Evolutionary conservation across 257 asterid genomes (phyloP), one percentile per base, ranked within the genome.

Genomic region (Perilla frutescens): DNA sequence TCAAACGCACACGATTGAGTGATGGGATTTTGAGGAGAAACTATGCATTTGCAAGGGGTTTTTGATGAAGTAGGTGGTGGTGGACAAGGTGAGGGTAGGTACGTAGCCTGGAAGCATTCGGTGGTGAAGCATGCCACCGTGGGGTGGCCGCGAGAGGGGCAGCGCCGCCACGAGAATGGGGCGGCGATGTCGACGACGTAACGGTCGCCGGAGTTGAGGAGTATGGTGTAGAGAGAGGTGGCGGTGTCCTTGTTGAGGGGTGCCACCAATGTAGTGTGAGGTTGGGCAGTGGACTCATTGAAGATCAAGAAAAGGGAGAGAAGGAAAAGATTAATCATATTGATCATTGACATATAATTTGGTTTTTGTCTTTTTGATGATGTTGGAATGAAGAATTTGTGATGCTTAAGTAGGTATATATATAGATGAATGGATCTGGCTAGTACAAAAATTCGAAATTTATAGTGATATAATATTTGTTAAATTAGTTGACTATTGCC

Each of bases 181-280:
- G 84, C 71, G 39, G 56, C 55, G 26, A 82, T 68, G 64, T 82
- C 86, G 57, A 76, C 50, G 57, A 79, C 63, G 50, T 79, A 82
- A 7, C 20, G 65, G 7, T 79, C 78, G 5, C 13, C 6, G 65
- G 70, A 49, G 80, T 61, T 63, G 65, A 82, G 70, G 68, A 50
- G 57, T 8, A 77, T 66, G 56, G 74, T 76, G 69, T 62, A 69
- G 71, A 83, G 87, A 55, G 87, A 83, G 39, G 84, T 76, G 45
- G 59, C 3, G 61, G 76, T 1, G 71, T 80, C 80, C 66, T 80
- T 83, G 8, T 72, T 60, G 73, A 83, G 54, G 29, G 84, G 76
- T 48, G 84, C 82, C 36, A 70, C 78, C 11, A 80, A 26, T 50
- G 80, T 71, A 9, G 74, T 54, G 56, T 65, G 48, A 9, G 83